Percentiles rank a stretch among this genome's conserved stretches.
Evolutionary conservation across 306 rosid species (phyloP).

Genomic region (Trifolium repens): DNA sequence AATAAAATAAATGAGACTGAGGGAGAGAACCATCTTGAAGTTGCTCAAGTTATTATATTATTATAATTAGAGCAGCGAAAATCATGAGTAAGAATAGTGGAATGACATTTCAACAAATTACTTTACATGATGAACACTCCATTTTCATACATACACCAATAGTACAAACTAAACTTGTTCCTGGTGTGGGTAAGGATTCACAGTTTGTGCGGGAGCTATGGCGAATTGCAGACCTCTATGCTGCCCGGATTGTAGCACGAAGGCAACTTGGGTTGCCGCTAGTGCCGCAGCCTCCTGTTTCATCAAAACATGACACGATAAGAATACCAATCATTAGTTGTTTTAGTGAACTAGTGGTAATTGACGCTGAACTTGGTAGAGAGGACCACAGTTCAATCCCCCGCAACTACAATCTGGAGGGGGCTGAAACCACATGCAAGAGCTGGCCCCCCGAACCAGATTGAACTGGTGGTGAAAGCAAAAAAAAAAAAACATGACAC

Average conservation of each 20-base stretch:
- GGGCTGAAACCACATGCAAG: no score
- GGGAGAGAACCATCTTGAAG: constrained; percentile 4
- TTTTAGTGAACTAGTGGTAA: no score
- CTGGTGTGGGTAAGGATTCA: constrained; percentile 50
- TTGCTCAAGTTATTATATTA: constrained; percentile 1
- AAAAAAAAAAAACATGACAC: constrained; percentile 35
- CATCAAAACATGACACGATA: constrained; percentile 24
- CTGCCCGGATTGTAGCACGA: constrained; percentile 88
- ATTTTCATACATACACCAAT: neutral
- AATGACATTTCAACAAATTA: constrained; percentile 41
- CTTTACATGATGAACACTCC: constrained; percentile 38
- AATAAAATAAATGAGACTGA: neutral
- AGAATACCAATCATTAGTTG: no score
- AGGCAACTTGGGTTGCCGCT: constrained; percentile 96
- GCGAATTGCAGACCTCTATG: constrained; percentile 83
- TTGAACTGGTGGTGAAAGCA: no score
- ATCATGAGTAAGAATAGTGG: constrained; percentile 26
- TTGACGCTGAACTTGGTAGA: no score
- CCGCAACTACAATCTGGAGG: no score
- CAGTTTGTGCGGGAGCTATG: constrained; percentile 68
- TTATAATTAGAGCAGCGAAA: constrained; percentile 27
- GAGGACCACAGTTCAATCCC: no score
- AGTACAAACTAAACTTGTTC: constrained; percentile 60
- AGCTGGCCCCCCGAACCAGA: no score
- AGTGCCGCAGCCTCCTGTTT: constrained; percentile 90